Base-by-base conservation (phyloP, 371 early-diverging fungal species). In the Vavraia culicis region DNA sequence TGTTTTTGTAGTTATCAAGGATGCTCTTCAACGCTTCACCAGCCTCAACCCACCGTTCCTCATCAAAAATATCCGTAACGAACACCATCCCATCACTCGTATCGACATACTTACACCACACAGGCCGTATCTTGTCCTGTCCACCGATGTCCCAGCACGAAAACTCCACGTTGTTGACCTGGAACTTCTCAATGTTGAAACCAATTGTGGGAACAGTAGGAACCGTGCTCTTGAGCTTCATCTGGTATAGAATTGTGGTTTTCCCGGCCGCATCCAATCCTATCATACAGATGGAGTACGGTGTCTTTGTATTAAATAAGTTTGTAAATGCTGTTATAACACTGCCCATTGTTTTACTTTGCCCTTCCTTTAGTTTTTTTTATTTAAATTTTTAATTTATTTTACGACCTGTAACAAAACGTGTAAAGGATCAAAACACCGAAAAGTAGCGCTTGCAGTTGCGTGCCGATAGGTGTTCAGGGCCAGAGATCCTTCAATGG, bases 181-280 rank as follows among this genome's bases (percentile, higher is more conserved):
- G 63, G 23, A 69, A 52, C 9, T 38, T 55, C 39, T 73, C 73
- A 14, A 66, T 50, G 46, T 73, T 73, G 50, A 73, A 71, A 19
- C 73, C 73, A 16, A 71, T 64, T 0, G 94, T 94, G 33, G 99
- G 99, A 63, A 91, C 88, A 46, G 98, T 93, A 35, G 87, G 85
- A 48, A 89, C 87, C 54, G 84, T 81, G 73, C 88, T 85, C 49
- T 88, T 89, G 49, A 85, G 74, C 77, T 94, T 84, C 54, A 82
- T 71, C 65, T 76, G 73, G 73, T 80, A 77, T 11, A 70, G 53
- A 41, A 78, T 76, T 31, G 76, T 76, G 16, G 78, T 77, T 61
- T 79, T 81, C 39, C 81, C 79, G 34, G 77, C 78, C 35, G 73
- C 75, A 64, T 80, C 81, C 31, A 80, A 61, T 52, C 80, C 79